Evolutionary conservation across 2,329 filamentous ascomycete species (phyloP).

Genomic region (Clonostachys solani): DNA sequence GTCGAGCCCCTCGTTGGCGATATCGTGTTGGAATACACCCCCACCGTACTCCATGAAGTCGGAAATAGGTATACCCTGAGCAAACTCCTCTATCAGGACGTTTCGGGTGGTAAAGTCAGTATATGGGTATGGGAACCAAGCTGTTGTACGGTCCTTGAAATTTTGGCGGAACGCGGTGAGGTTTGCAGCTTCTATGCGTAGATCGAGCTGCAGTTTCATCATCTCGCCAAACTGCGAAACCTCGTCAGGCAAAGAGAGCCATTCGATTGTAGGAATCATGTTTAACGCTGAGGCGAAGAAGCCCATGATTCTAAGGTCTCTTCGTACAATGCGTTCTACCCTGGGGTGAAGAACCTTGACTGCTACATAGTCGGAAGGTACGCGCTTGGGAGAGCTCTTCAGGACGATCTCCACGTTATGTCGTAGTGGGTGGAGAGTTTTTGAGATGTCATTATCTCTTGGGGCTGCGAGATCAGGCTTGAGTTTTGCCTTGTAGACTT

Average conservation of each 20-base stretch:
- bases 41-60: slow-evolving; percentile 90
- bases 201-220: slow-evolving; percentile 96
- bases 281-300: slow-evolving; percentile 87
- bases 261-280: slow-evolving; percentile 88
- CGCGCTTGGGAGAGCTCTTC: slow-evolving; percentile 79
- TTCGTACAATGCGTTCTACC: slow-evolving; percentile 84
- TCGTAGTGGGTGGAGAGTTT: slow-evolving; percentile 51
- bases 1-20: slow-evolving; percentile 91
- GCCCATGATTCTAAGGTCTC: slow-evolving; percentile 89
- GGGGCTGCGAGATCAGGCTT: slow-evolving; percentile 71
- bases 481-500: slow-evolving; percentile 94
- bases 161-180: slow-evolving; percentile 83
- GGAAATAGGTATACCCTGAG: slow-evolving; percentile 85
- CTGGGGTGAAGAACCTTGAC: slow-evolving; percentile 93
- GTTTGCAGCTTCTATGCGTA: slow-evolving; percentile 92
- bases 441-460: slow-evolving; percentile 46
- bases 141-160: slow-evolving; percentile 83
- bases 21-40: slow-evolving; percentile 88
- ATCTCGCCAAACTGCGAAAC: slow-evolving; percentile 93
- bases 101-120: slow-evolving; percentile 87
- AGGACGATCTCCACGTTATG: slow-evolving; percentile 82
- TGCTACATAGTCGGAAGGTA: slow-evolving; percentile 89
- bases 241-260: slow-evolving; percentile 93
- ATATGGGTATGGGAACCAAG: slow-evolving; percentile 97
- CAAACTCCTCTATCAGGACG: slow-evolving; percentile 92